Conservation (phyloP, 192 early-diverging fungal genomes). For the Globomyces pollinis-pini region DNA sequence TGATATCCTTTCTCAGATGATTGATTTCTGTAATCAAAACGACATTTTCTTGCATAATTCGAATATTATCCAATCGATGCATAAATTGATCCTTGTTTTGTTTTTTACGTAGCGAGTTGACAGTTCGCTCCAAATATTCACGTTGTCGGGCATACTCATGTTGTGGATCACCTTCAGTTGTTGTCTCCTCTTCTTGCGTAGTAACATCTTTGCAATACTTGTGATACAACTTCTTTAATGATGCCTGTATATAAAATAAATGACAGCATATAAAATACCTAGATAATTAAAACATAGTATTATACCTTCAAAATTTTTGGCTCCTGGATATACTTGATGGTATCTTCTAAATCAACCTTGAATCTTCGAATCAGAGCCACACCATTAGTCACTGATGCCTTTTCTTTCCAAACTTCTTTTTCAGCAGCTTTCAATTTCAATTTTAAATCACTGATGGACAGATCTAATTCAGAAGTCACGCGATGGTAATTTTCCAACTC, state of each 20-base stretch:
- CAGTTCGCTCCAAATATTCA: constrained; percentile 51
- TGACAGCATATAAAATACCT: not conserved
- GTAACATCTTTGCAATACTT: constrained; percentile 35
- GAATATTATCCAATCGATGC: constrained; percentile 46
- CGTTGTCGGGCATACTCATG: constrained; percentile 49
- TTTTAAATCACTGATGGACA: constrained; percentile 49
- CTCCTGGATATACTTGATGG: constrained; percentile 50
- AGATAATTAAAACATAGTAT: not conserved
- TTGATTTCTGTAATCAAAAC: constrained; percentile 54
- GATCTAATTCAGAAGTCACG: constrained; percentile 44
- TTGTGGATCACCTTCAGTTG: constrained; percentile 40
- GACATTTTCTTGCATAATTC: constrained; percentile 52
- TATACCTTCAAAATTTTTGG: constrained; percentile 50
- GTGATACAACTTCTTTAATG: constrained; percentile 48
- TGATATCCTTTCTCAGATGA: constrained; percentile 40
- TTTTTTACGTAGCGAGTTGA: constrained; percentile 42
- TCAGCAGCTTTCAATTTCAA: constrained; percentile 50
- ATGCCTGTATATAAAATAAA: no score
- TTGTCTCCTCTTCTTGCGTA: constrained; percentile 14
- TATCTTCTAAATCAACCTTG: constrained; percentile 50
- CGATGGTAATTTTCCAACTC: constrained; percentile 54
- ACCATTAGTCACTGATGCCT: constrained; percentile 25
- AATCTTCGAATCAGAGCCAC: constrained; percentile 38
- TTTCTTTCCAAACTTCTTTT: constrained; percentile 47
- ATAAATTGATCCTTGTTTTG: constrained; percentile 45